Conservation (phyloP, 495 filamentous ascomycete species). For the Talaromyces liani region DNA sequence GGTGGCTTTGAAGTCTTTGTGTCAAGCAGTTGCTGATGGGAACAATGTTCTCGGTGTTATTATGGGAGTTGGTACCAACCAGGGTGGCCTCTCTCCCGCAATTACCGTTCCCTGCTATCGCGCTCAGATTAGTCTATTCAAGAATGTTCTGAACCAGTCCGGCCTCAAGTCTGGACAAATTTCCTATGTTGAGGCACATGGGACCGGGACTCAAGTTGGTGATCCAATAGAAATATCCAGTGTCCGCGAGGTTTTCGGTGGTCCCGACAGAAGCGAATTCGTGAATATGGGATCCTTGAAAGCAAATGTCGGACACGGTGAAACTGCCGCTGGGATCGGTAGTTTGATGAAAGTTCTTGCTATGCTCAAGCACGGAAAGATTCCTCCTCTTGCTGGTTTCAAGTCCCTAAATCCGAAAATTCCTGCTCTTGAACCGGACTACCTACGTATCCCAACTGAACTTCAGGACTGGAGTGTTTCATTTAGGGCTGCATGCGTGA, state of each 20-base stretch:
- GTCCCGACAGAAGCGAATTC: neutral
- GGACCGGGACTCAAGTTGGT: constrained; percentile 44
- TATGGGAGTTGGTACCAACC: constrained; percentile 48
- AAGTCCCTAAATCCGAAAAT: constrained; percentile 40
- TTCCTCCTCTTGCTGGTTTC: constrained; percentile 54
- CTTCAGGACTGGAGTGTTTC: neutral
- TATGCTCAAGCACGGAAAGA: constrained; percentile 38
- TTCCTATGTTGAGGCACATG: constrained; percentile 38
- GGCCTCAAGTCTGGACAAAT: constrained; percentile 8
- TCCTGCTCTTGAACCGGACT: neutral
- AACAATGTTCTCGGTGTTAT: constrained; percentile 58
- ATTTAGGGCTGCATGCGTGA: neutral
- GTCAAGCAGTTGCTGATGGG: constrained; percentile 50
- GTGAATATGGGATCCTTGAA: constrained; percentile 31
- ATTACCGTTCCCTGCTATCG: constrained; percentile 47
- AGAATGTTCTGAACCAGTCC: constrained; percentile 3
- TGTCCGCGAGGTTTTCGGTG: constrained; percentile 22
- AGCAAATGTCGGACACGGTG: constrained; percentile 29
- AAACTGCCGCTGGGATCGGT: constrained; percentile 24
- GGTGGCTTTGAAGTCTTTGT: constrained; percentile 46
- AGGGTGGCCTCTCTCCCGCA: constrained; percentile 41
- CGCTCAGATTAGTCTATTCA: constrained; percentile 23
- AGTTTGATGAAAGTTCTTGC: constrained; percentile 31
- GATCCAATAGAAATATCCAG: constrained; percentile 39
- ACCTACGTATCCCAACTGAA: neutral